These are phyloP conservation scores for Fusarium concolor DNA, from an alignment of 2,329 filamentous ascomycete species.

Conservation along the genomic window DNA sequence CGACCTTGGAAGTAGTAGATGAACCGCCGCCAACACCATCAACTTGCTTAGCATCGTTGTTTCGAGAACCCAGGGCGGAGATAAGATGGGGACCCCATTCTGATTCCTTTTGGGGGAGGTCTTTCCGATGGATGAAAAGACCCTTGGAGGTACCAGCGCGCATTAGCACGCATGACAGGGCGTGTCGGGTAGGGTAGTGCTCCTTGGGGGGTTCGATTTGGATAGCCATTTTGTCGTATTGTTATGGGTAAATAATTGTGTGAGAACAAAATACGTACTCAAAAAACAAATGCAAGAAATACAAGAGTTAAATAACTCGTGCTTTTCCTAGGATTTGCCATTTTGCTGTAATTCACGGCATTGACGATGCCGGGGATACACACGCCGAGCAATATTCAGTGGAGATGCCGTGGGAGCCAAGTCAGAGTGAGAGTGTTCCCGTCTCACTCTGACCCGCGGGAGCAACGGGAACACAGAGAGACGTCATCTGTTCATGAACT, in stretches of 20 bases:
- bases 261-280: neutral
- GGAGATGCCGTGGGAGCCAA: constrained; percentile 1
- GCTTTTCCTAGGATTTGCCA: neutral
- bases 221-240: constrained; percentile 18
- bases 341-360: neutral
- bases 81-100: constrained; percentile 66
- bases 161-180: constrained; percentile 67
- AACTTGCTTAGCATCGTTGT: constrained; percentile 65
- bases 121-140: constrained; percentile 65
- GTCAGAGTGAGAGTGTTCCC: neutral
- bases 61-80: constrained; percentile 64
- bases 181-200: constrained; percentile 25
- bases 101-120: constrained; percentile 60
- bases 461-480: neutral
- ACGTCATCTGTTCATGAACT: constrained; percentile 25
- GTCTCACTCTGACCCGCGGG: neutral
- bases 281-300: neutral
- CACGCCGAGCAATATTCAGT: constrained; percentile 1
- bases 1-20: constrained; percentile 71
- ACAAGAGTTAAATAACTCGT: constrained; percentile 24
- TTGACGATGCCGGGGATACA: constrained; percentile 4
- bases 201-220: neutral
- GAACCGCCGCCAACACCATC: constrained; percentile 72
- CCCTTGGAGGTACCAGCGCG: constrained; percentile 73
- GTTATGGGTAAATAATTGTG: neutral